phyloP scores from a whole-genome alignment of 257 asterid species.

The Ophiorrhiza pumila region DNA sequence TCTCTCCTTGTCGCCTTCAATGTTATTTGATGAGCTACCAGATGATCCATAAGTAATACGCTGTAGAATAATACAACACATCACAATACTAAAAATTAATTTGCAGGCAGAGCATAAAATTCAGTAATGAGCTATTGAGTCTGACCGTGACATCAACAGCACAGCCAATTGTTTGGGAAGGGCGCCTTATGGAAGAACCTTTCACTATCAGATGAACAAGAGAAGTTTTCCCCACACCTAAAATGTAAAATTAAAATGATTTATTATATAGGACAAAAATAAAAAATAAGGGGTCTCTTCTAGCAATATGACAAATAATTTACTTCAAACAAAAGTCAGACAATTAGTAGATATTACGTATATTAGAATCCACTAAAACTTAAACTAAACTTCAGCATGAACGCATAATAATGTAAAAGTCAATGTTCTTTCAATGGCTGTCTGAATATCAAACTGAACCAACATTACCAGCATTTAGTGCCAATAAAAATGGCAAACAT shows the following conservation, averaged over 20 bases:
- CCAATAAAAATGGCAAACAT: neutral
- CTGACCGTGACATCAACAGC: slow-evolving; percentile 74
- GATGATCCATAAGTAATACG: slow-evolving; percentile 73
- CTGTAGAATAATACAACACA: slow-evolving; percentile 35
- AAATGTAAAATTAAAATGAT: slow-evolving; percentile 5
- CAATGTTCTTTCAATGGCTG: neutral
- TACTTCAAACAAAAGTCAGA: neutral
- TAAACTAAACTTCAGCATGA: neutral
- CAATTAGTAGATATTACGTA: neutral
- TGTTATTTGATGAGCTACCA: slow-evolving; percentile 71
- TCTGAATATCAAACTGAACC: neutral
- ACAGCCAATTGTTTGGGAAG: slow-evolving; percentile 93
- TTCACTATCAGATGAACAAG: slow-evolving; percentile 85
- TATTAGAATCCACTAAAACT: neutral
- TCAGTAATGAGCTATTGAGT: slow-evolving; percentile 7
- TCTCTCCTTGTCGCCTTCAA: slow-evolving; percentile 59
- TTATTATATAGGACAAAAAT: neutral
- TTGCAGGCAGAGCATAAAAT: slow-evolving; percentile 16
- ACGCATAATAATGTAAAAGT: neutral
- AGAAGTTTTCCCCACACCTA: slow-evolving; percentile 95
- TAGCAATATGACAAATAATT: neutral
- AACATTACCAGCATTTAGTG: neutral
- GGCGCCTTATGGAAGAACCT: slow-evolving; percentile 70
- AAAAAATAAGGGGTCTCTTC: too few relatives aligned
- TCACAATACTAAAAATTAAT: neutral